Evolutionary conservation across 345 rosid genomes (phyloP), one percentile per base, ranked within the genome.

Genomic region (Psidium friedrichsthalianum): DNA sequence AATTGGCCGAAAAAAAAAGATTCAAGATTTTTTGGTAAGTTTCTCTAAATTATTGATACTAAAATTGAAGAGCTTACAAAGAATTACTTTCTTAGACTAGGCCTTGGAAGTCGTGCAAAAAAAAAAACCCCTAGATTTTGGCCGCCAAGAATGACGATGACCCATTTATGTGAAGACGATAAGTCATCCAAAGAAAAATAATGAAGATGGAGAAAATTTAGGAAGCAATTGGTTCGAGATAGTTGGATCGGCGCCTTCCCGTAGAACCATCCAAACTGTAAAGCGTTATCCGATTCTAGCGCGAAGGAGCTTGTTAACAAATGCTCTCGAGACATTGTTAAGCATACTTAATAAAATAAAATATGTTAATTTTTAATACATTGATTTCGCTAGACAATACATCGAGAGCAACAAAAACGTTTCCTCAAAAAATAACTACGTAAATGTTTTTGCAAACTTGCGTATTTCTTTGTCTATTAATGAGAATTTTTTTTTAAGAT

Each of bases 381-480:
- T 36, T 6, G 0, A 8, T 36, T 18, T 22, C 22, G 13, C 11
- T 4, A 1, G 7, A 69, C 0, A 32, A 36, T 36, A 69, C 9
- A 0, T 55, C 4, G 0, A 7, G 13, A 18, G 8, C 6, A 32
- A 32, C 24, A 69, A 18, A 36, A 36, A 36, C 6, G 3, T 69
- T 69, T 9, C 24, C 12, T 36, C 16, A 1, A 64, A 7, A 61
- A 64, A 64, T 64, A 64, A 64, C 36, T 29, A 64, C 20, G 6
- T 36, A 64, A 15, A 64, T 27, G 21, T 20, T 61, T 9, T 16
- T 32, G 44, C 1, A 69, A 69, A 18, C 78, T 32, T 69, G 3
- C 22, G 11, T 9, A 29, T 29, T 6, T 61, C 42, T 15, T n/a
- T 69, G 44, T 32, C 1, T 18, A 69, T 32, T 69, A 2, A 32